These are phyloP conservation scores for Eucalyptus pauciflora DNA, from an alignment of 345 rosid species.

Conservation along the genomic window DNA sequence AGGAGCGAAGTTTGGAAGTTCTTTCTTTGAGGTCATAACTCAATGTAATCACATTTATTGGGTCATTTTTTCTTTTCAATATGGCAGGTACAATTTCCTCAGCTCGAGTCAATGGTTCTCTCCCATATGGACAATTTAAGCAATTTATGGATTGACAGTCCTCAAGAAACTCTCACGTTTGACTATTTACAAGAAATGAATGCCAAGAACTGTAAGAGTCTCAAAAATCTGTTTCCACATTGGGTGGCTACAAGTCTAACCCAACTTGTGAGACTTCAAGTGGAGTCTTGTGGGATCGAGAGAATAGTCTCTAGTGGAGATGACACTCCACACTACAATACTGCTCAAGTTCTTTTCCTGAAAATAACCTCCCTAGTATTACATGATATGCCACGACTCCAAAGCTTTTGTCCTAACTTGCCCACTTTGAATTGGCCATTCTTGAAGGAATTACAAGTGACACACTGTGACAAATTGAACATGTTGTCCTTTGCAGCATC, in stretches of 20 bases:
- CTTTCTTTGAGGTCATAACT: too few relatives aligned
- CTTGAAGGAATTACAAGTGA: too few relatives aligned
- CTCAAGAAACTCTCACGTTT: background rate
- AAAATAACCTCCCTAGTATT: background rate
- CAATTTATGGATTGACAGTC: background rate
- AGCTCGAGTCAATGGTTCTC: fast-evolving
- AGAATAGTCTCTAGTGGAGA: background rate
- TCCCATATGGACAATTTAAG: background rate
- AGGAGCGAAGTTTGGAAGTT: background rate
- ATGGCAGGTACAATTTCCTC: background rate
- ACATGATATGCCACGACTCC: too few relatives aligned
- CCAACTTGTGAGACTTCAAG: fast-evolving
- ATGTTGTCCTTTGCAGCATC: too few relatives aligned
- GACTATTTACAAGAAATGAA: fast-evolving
- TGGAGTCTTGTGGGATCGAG: background rate
- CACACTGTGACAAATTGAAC: too few relatives aligned
- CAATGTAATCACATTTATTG: too few relatives aligned
- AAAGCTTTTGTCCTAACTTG: too few relatives aligned
- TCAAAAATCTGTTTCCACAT: fast-evolving
- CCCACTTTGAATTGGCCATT: too few relatives aligned
- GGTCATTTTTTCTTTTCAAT: background rate
- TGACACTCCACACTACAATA: background rate
- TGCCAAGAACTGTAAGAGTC: fast-evolving
- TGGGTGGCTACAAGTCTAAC: background rate
- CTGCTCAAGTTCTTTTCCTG: background rate